phyloP scores from a whole-genome alignment of 140 eudicot species.

The Stevia rebaudiana region DNA sequence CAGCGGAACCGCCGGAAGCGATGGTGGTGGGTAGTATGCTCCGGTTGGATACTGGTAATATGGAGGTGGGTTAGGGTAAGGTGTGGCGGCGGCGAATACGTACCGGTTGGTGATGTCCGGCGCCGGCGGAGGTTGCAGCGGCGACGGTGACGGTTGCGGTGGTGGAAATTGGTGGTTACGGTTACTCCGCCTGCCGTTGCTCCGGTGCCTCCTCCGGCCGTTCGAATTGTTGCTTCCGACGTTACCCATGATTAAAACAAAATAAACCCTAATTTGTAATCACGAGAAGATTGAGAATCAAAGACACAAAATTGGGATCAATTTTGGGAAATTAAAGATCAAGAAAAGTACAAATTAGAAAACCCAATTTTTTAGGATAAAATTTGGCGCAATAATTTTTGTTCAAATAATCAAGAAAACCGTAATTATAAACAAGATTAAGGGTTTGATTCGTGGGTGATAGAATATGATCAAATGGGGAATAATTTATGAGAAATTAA shows the following conservation, averaged over 20 bases:
- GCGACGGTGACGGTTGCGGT: conserved; percentile 35
- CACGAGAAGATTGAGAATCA: background rate
- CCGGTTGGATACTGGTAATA: conserved; percentile 52
- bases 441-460: background rate
- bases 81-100: conserved; percentile 80
- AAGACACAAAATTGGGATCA: background rate
- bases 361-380: conserved; percentile 1
- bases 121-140: conserved; percentile 41
- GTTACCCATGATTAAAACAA: conserved; percentile 51
- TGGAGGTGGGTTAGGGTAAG: conserved; percentile 50
- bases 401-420: conserved; percentile 2
- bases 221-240: conserved; percentile 52
- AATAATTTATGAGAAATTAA: conserved; percentile 5
- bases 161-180: conserved; percentile 37
- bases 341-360: too few relatives aligned
- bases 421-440: background rate
- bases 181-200: conserved; percentile 41
- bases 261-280: background rate
- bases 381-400: conserved; percentile 1
- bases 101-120: conserved; percentile 49
- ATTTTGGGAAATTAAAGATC: background rate
- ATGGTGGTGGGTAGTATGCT: conserved; percentile 50
- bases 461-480: background rate
- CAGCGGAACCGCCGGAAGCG: conserved; percentile 42
- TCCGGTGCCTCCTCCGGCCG: conserved; percentile 29